Percentiles rank a stretch among this genome's conserved stretches.
These are phyloP conservation scores for Rhytidhysteron rufulum DNA, from an alignment of 2,329 filamentous ascomycete species.

Conservation along the genomic window DNA sequence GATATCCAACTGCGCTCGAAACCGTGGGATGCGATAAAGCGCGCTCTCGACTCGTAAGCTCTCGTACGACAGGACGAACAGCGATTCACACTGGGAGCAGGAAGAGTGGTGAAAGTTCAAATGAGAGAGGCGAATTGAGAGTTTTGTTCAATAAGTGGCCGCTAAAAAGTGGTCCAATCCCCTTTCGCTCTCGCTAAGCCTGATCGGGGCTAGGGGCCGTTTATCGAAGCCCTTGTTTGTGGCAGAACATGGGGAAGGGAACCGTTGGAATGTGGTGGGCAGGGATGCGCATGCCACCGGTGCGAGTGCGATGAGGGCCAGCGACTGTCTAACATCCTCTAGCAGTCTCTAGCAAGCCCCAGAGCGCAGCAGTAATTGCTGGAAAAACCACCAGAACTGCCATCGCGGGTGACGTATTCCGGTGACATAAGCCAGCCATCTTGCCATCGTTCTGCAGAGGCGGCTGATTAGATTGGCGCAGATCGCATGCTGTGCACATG, in stretches of 20 bases:
- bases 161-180: constrained; percentile 12
- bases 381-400: too few species aligned
- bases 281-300: neutral
- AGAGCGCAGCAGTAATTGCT: too few species aligned
- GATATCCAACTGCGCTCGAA: too few species aligned
- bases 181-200: constrained; percentile 11
- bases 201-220: constrained; percentile 11
- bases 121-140: constrained; percentile 14
- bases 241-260: constrained; percentile 4
- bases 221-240: constrained; percentile 7
- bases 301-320: neutral
- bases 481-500: neutral
- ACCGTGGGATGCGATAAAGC: too few species aligned
- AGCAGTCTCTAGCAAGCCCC: neutral
- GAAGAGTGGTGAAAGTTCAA: constrained; percentile 2
- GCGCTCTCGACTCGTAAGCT: too few species aligned
- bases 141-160: constrained; percentile 6
- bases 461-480: too few species aligned
- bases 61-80: too few species aligned
- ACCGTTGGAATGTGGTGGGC: constrained; percentile 1
- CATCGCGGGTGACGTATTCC: too few species aligned
- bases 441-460: too few species aligned
- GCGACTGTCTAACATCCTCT: neutral
- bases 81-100: too few species aligned
- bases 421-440: too few species aligned